phyloP scores from a whole-genome alignment of 495 filamentous ascomycete genomes.

The Penicillium dipodomyicola region DNA sequence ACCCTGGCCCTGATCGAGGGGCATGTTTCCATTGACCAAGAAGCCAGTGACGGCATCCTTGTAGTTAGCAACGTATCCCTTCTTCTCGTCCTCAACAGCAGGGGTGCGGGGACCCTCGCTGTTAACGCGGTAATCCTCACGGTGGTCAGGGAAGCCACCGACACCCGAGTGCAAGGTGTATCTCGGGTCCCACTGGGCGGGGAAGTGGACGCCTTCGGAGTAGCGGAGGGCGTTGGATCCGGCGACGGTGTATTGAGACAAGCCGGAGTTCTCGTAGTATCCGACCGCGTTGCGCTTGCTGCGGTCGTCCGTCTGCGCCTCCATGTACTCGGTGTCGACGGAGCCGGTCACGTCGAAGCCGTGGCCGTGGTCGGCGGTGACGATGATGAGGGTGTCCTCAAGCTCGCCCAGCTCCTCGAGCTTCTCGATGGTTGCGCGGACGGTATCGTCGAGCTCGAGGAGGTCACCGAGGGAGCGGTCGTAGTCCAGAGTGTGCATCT shows the following conservation, averaged over 20 bases:
- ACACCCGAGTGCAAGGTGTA: conserved; percentile 68
- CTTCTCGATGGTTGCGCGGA: conserved; percentile 62
- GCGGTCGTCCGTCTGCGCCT: conserved; percentile 56
- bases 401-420: conserved; percentile 55
- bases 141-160: conserved; percentile 61
- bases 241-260: conserved; percentile 63
- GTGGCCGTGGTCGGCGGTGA: conserved; percentile 76
- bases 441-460: conserved; percentile 72
- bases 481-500: conserved; percentile 75
- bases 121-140: conserved; percentile 65
- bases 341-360: conserved; percentile 65
- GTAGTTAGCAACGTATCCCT: conserved; percentile 57
- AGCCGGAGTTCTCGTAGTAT: conserved; percentile 61
- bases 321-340: conserved; percentile 57
- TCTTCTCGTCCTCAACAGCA: conserved; percentile 41
- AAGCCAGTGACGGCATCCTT: conserved; percentile 62
- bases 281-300: conserved; percentile 66
- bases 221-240: conserved; percentile 46
- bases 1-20: conserved; percentile 53
- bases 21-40: conserved; percentile 66
- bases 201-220: conserved; percentile 65
- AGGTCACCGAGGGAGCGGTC: conserved; percentile 73
- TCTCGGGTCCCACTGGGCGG: conserved; percentile 70
- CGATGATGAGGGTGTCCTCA: conserved; percentile 65
- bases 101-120: conserved; percentile 54